Evolutionary conservation across 495 filamentous ascomycete species (phyloP), one percentile per base, ranked within the genome.

Genomic region (Xylaria cubensis): DNA sequence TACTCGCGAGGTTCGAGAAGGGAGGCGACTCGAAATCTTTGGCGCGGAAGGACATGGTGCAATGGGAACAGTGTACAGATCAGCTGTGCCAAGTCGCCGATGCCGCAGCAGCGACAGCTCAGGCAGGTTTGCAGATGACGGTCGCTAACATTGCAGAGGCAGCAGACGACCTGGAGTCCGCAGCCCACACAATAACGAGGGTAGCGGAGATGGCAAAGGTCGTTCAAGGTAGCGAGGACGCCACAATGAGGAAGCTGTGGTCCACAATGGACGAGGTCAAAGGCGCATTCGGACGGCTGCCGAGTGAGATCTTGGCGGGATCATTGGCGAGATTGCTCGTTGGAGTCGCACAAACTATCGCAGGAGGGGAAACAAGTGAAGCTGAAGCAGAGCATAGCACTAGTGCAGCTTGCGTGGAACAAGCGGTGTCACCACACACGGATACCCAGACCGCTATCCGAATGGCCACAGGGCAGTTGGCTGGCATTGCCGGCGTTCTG

Each of bases 401-500:
- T 5, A 29, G n/a, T 17, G 4, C 8, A 13, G n/a, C 41, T 63
- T 1, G 9, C 19, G 21, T 41, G 9, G 59, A 4, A 53, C 50
- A 63, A 21, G 34, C 61, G 19, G 32, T 39, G 32, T 4, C 29
- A 26, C 46, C 64, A 29, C 19, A 51, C 4, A 34, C 42, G 2
- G 64, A 67, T 39, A 44, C 50, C n/a, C 46, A 51, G 29, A 64
- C 13, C 6, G 34, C 56, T 26, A 39, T 70, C 36, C 34, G 42
- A 21, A n/a, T 59, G 21, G 68, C 56, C 32, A 61, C 56, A 12
- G 68, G 68, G 19, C 42, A 50, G 26, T 29, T 70, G 15, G 68
- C 68, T 29, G 68, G 56, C 58, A 63, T 62, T 64, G 68, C 68
- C 8, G 65, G 50, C 2, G 65, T 39, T 42, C 12, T 67, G 17